Conservation (phyloP, 2,329 filamentous ascomycete species). For the Chaetomium strumarium region DNA sequence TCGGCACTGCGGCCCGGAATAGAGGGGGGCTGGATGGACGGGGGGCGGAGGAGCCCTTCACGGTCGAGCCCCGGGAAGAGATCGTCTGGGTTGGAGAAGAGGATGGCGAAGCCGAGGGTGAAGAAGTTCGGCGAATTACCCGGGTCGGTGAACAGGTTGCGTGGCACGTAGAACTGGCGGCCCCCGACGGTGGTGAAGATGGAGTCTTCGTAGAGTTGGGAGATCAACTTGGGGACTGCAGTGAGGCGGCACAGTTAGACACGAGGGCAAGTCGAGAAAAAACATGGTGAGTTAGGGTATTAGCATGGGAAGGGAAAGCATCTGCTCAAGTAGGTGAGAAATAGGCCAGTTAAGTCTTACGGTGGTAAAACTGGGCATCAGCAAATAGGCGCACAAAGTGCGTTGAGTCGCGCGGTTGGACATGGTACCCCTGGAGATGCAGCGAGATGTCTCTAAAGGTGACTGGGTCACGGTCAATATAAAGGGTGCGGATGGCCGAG, state of each 20-base stretch:
- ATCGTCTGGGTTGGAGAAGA: conserved; percentile 74
- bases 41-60: conserved; percentile 73
- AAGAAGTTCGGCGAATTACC: conserved; percentile 97
- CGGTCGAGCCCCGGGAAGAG: conserved; percentile 82
- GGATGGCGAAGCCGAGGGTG: conserved; percentile 79
- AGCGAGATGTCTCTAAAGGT: conserved; percentile 87
- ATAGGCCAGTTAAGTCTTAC: conserved; percentile 41
- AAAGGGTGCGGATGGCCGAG: conserved; percentile 65
- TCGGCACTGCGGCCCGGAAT: conserved; percentile 79
- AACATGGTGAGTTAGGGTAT: background rate
- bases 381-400: conserved; percentile 92
- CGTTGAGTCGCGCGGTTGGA: conserved; percentile 70
- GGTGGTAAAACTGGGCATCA: conserved; percentile 89
- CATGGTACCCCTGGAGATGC: conserved; percentile 88
- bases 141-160: conserved; percentile 74
- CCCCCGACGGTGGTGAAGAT: conserved; percentile 91
- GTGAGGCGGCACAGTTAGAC: background rate
- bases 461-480: conserved; percentile 87
- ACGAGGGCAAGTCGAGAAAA: background rate
- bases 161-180: conserved; percentile 81
- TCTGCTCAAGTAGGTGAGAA: no score
- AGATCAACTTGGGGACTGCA: conserved; percentile 77
- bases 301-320: background rate
- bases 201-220: conserved; percentile 83
- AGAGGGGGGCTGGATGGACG: conserved; percentile 74